Conservation (phyloP, 768 basidiomycete species). For the Rhodosporidiobolus sp. region DNA sequence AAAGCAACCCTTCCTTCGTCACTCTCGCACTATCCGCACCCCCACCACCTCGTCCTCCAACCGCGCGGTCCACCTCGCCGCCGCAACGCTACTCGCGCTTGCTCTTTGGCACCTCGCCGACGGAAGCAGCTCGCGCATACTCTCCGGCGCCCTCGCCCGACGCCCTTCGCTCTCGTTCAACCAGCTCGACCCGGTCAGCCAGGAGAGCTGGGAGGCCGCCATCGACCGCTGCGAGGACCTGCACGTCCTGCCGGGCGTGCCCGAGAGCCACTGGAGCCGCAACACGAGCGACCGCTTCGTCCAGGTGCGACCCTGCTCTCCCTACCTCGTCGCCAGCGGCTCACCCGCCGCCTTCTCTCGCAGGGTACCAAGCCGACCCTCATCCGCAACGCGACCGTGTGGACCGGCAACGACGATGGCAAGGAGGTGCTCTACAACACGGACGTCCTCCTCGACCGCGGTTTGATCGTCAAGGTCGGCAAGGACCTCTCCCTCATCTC, state of each 20-base stretch:
- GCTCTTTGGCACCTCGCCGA: background rate
- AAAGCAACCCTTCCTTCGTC: background rate
- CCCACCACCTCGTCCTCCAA: background rate
- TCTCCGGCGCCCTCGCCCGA: background rate
- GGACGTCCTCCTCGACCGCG: constrained; percentile 63
- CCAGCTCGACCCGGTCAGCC: background rate
- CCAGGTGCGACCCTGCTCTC: background rate
- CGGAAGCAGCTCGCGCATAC: accelerated
- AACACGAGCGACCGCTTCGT: constrained; percentile 47
- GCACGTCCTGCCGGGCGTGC: constrained; percentile 40
- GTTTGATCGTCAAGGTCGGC: constrained; percentile 62
- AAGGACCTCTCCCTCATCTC: constrained; percentile 52
- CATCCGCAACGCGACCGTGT: constrained; percentile 69
- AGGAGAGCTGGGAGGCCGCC: constrained; percentile 21
- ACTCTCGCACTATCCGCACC: background rate
- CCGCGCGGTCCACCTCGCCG: background rate
- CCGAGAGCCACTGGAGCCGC: constrained; percentile 39
- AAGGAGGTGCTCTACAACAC: constrained; percentile 59
- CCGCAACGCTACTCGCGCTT: background rate
- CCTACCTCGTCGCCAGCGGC: background rate
- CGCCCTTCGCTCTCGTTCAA: background rate
- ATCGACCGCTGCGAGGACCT: constrained; percentile 48
- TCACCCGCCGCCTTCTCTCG: background rate
- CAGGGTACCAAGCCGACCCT: constrained; percentile 58
- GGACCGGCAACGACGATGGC: constrained; percentile 67